Conservation (phyloP, 2,329 filamentous ascomycete species). For the Xylaria polymorpha region DNA sequence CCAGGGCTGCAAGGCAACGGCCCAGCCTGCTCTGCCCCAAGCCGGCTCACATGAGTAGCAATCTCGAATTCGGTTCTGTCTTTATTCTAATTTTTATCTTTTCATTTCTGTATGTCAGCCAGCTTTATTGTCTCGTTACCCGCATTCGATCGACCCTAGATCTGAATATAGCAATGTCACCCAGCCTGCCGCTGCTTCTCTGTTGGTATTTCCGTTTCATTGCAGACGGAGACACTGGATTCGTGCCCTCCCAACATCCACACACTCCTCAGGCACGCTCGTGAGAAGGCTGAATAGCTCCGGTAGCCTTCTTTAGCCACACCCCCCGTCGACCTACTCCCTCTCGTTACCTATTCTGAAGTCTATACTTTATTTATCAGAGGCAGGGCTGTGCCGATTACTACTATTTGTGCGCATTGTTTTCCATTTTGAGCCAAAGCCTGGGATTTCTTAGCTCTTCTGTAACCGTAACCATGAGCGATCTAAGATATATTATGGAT, state of each 20-base stretch:
- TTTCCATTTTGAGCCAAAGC: constrained; percentile 49
- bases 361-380: constrained; percentile 50
- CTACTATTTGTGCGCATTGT: constrained; percentile 49
- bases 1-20: constrained; percentile 40
- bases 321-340: constrained; percentile 46
- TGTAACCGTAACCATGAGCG: constrained; percentile 55
- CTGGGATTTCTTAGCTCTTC: constrained; percentile 24
- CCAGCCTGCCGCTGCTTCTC: constrained; percentile 51
- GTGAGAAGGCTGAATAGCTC: constrained; percentile 55
- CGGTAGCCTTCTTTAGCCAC: constrained; percentile 49
- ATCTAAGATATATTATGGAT: constrained; percentile 69
- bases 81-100: constrained; percentile 38
- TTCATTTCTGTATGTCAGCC: constrained; percentile 33
- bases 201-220: constrained; percentile 54
- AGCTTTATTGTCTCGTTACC: constrained; percentile 43
- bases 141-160: constrained; percentile 48
- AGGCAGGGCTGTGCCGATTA: constrained; percentile 51
- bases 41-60: constrained; percentile 42
- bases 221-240: constrained; percentile 51
- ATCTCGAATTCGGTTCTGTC: constrained; percentile 34
- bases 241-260: constrained; percentile 48
- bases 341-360: constrained; percentile 48
- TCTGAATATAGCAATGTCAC: constrained; percentile 58
- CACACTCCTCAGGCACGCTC: constrained; percentile 36
- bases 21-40: constrained; percentile 43